Base-by-base conservation (phyloP, 768 basidiomycete genomes). In the Tubosaeta brunneosetosa region DNA sequence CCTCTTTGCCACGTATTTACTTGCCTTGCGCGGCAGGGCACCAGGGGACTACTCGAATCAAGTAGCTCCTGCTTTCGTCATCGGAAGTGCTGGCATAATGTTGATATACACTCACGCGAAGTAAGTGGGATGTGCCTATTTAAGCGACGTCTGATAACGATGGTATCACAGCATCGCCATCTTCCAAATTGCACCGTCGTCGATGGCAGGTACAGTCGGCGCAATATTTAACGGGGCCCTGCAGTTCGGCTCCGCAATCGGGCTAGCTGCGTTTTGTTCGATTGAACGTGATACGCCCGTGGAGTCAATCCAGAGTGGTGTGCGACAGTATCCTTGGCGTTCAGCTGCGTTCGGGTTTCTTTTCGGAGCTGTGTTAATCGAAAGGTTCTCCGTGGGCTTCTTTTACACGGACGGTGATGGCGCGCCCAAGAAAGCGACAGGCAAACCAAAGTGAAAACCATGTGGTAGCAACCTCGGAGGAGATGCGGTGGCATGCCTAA, bases 211-310 rank as follows among this genome's bases (percentile, higher is more conserved):
- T 37, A 77, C 75, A 5, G 73, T 81, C 14, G 78, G 78, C 17
- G 82, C 81, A 14, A 75, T 83, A 34, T 80, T 80, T 69, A 80
- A 79, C 51, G 72, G 74, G 19, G 76, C 77, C 11, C 72, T 81
- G 1, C 78, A 83, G 61, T 66, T 79, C 52, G 79, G 80, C 32
- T 73, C 73, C 10, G 81, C 82, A 6, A 66, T 78, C 17, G 79
- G 78, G 17, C 65, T 78, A 31, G 77, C 82, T 12, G 71, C 72
- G 25, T 71, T 80, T 25, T 73, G 64, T 31, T 75, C 78, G 16
- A 80, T 82, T 56, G 65, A 78, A 66, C n/a, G n/a, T n/a, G n/a
- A n/a, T n/a, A 70, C 72, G 3, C 75, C 74, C 40, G 67, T 81
- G 27, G 69, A 77, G 59, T 51, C 52, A 42, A 55, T 45, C 14